Conservation (phyloP, 441 rosid genomes). For the Breynia disticha region DNA sequence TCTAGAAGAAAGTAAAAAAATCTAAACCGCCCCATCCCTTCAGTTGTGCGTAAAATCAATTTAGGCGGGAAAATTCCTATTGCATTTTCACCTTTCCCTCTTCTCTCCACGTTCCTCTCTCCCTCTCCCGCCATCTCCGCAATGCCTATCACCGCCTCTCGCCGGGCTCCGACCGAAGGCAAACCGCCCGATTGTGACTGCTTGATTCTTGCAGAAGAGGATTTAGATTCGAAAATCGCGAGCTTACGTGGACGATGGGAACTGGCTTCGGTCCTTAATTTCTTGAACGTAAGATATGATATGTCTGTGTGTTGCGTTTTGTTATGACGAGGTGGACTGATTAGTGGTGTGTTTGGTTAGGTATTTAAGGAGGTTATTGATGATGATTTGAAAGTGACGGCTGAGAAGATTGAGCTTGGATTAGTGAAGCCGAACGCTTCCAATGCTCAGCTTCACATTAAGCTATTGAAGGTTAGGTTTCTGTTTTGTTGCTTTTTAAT, state of each 20-base stretch:
- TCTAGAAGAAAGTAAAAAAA: constrained; percentile 10
- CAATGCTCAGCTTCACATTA: constrained; percentile 60
- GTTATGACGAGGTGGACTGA: not conserved
- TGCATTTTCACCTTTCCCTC: not conserved
- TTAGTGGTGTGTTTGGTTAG: constrained; percentile 19
- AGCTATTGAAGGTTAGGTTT: constrained; percentile 48
- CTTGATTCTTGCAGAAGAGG: too few relatives aligned
- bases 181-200: too few relatives aligned
- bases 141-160: too few relatives aligned
- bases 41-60: constrained; percentile 10
- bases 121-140: too few relatives aligned
- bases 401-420: constrained; percentile 68
- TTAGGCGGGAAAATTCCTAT: constrained; percentile 33
- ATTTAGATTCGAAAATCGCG: constrained; percentile 24
- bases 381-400: constrained; percentile 45
- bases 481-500: too few relatives aligned
- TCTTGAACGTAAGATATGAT: constrained; percentile 36
- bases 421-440: constrained; percentile 38
- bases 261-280: constrained; percentile 81
- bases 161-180: too few relatives aligned
- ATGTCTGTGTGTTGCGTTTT: not conserved
- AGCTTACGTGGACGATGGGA: constrained; percentile 77
- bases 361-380: constrained; percentile 58
- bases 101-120: too few relatives aligned
- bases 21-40: constrained; percentile 6